phyloP scores from a whole-genome alignment of 2,329 filamentous ascomycete species.

The Ascochyta lentis region DNA sequence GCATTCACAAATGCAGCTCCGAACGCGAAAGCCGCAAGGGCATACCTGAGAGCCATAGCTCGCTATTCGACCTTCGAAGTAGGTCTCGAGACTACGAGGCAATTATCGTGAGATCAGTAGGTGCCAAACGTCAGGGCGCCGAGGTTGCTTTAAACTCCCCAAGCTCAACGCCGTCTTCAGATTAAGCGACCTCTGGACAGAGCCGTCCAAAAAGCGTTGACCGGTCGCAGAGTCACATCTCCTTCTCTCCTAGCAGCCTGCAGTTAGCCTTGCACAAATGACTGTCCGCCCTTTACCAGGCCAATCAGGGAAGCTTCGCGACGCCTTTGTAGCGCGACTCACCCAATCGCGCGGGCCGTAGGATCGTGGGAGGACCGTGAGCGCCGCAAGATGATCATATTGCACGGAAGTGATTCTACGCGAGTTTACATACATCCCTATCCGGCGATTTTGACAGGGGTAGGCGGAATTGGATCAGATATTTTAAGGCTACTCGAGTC shows the following conservation, averaged over 20 bases:
- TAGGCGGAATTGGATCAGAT: conserved; percentile 12
- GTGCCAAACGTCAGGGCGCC: conserved; percentile 19
- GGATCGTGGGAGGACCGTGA: background rate
- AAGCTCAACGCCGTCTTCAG: conserved; percentile 16
- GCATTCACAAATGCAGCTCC: conserved; percentile 17
- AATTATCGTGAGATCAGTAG: conserved; percentile 20
- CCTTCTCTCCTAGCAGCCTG: conserved; percentile 24
- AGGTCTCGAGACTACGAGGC: conserved; percentile 17
- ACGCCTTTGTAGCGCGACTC: conserved; percentile 9
- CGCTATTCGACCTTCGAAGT: background rate
- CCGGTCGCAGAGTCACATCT: conserved; percentile 31
- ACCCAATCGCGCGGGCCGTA: conserved; percentile 6
- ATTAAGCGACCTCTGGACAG: conserved; percentile 14
- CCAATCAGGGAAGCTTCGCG: conserved; percentile 14
- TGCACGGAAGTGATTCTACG: conserved; percentile 10
- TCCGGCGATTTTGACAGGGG: conserved; percentile 8
- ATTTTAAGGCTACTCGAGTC: conserved; percentile 14
- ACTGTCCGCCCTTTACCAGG: conserved; percentile 5
- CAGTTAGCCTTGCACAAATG: conserved; percentile 28
- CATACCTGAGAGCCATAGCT: conserved; percentile 26
- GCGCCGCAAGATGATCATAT: background rate
- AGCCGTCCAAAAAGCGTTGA: conserved; percentile 24
- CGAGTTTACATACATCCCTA: conserved; percentile 7
- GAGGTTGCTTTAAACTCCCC: conserved; percentile 30
- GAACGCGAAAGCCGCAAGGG: conserved; percentile 21